Conservation (phyloP, 129 eudicot genomes). For the Centella asiatica region DNA sequence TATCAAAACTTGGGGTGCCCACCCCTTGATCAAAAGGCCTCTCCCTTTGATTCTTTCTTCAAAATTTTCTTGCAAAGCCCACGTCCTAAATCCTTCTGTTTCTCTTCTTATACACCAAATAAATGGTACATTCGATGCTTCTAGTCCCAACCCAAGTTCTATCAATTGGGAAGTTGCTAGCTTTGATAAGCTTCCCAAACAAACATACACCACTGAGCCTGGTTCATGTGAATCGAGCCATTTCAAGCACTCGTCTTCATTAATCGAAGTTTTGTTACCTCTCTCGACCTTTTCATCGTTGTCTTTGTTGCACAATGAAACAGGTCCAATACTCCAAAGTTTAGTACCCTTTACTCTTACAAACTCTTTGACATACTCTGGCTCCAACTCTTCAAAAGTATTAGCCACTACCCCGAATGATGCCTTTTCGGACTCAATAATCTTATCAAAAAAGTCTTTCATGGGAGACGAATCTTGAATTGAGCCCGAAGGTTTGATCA, state of each 20-base stretch:
- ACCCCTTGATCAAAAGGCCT: constrained; percentile 45
- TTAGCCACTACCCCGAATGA: constrained; percentile 41
- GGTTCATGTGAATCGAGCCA: constrained; percentile 39
- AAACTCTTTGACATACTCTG: constrained; percentile 31
- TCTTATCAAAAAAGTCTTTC: constrained; percentile 2
- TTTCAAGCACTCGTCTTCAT: constrained; percentile 26
- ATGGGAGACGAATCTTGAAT: neutral
- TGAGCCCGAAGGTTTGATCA: constrained; percentile 2
- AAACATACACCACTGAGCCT: constrained; percentile 35
- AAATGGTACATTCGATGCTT: constrained; percentile 33
- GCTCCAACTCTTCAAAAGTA: constrained; percentile 45
- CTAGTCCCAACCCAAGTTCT: constrained; percentile 49
- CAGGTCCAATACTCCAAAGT: constrained; percentile 64
- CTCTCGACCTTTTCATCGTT: constrained; percentile 26
- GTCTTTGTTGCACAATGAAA: constrained; percentile 35
- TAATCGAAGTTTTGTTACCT: constrained; percentile 37
- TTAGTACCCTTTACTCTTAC: constrained; percentile 15
- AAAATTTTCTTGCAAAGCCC: constrained; percentile 33
- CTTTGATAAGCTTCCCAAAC: constrained; percentile 44
- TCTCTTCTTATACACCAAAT: constrained; percentile 38
- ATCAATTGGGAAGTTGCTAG: constrained; percentile 32
- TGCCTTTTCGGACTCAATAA: constrained; percentile 18
- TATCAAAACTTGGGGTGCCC: constrained; percentile 67
- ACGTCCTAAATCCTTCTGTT: constrained; percentile 15
- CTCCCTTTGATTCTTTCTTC: constrained; percentile 34